Evolutionary conservation across 345 rosid species (phyloP).

Genomic region (Pelargonium nanum): DNA sequence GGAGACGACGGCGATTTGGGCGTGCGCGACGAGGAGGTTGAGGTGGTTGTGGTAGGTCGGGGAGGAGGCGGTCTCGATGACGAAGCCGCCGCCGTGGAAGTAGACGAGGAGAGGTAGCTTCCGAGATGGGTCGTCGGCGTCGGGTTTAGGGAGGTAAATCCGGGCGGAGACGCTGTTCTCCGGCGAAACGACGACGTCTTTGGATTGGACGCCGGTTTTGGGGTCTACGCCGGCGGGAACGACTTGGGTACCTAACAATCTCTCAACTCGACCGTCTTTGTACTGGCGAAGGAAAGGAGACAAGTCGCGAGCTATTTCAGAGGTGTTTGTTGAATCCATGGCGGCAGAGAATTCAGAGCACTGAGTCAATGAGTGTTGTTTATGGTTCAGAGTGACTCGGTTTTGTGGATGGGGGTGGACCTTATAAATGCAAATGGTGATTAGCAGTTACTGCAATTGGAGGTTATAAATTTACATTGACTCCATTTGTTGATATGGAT

Average conservation of each 20-base stretch:
- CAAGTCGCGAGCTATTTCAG: slow-evolving; percentile 24
- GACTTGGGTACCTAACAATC: slow-evolving; percentile 20
- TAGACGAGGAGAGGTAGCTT: slow-evolving; percentile 41
- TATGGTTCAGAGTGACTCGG: no score
- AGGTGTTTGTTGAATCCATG: slow-evolving; percentile 8
- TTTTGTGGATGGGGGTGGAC: no score
- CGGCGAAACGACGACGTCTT: slow-evolving; percentile 23
- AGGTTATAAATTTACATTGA: no score
- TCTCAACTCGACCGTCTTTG: slow-evolving; percentile 48
- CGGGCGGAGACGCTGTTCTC: slow-evolving; percentile 19
- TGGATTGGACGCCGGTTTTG: slow-evolving; percentile 35
- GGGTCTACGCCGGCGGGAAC: slow-evolving; percentile 32
- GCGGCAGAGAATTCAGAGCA: neutral
- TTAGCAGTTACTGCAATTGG: no score
- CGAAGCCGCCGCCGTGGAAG: slow-evolving; percentile 33
- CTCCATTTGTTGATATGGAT: no score
- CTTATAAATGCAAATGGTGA: no score
- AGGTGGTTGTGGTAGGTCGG: slow-evolving; percentile 25
- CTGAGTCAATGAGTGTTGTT: neutral
- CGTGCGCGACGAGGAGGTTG: slow-evolving; percentile 16
- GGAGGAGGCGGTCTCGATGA: slow-evolving; percentile 19
- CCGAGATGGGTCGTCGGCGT: neutral
- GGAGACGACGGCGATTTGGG: slow-evolving; percentile 20
- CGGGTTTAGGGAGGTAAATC: slow-evolving; percentile 26
- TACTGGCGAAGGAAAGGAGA: slow-evolving; percentile 22